A percentile compares a stretch with the other conserved stretches of the same genome.
Evolutionary conservation across 805 yeast species (phyloP).

Genomic region (Hermanozyma aechmeae): DNA sequence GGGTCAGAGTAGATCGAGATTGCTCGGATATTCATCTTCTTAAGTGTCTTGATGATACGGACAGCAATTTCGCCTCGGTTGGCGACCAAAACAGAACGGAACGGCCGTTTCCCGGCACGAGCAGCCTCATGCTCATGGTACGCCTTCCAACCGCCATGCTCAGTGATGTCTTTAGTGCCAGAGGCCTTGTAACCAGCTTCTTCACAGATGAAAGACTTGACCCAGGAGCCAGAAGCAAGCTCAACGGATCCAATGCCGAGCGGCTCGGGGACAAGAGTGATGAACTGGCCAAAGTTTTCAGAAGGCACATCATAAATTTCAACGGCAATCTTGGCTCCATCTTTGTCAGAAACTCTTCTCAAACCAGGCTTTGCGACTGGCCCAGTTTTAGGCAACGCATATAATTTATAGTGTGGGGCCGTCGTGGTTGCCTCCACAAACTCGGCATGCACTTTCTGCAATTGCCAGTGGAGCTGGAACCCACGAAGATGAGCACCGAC

Average conservation of each 20-base stretch:
- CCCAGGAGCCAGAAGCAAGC: conserved; percentile 69
- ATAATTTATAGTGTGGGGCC: conserved; percentile 60
- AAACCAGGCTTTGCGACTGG: conserved; percentile 88
- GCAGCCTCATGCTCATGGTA: conserved; percentile 36
- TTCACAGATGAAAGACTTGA: conserved; percentile 92
- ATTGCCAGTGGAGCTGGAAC: conserved; percentile 88
- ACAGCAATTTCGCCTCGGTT: conserved; percentile 98
- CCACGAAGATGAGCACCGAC: conserved; percentile 95
- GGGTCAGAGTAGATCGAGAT: conserved; percentile 89
- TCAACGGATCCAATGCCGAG: conserved; percentile 92
- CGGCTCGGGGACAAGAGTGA: conserved; percentile 87
- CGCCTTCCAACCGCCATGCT: conserved; percentile 79
- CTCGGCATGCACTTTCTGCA: conserved; percentile 72
- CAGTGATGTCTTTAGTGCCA: conserved; percentile 76
- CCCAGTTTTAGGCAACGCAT: conserved; percentile 75
- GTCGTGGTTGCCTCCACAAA: conserved; percentile 61
- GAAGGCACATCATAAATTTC: conserved; percentile 81
- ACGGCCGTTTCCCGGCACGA: conserved; percentile 40
- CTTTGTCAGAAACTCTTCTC: conserved; percentile 45
- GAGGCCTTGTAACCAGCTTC: conserved; percentile 68
- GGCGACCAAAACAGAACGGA: conserved; percentile 82
- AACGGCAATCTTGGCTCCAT: conserved; percentile 55
- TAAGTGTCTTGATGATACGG: conserved; percentile 80
- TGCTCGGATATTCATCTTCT: conserved; percentile 65
- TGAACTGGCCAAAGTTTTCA: conserved; percentile 72